Evolutionary conservation across 2,329 filamentous ascomycete genomes (phyloP), one percentile per base, ranked within the genome.

Genomic region (Sclerotinia minor): DNA sequence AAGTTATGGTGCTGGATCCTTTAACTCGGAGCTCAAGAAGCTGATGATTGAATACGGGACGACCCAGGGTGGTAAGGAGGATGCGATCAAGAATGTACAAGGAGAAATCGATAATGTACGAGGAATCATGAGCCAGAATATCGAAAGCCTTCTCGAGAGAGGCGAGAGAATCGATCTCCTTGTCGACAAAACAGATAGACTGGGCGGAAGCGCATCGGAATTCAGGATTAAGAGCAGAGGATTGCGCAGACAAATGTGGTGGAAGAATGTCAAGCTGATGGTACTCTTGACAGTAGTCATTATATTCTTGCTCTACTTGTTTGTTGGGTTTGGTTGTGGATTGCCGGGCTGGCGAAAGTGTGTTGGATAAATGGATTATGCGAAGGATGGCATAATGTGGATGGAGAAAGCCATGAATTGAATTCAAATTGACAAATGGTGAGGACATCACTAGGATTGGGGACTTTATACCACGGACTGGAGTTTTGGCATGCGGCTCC

Each of bases 181-280:
- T 57, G 94, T 99, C 29, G 94, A 98, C 79, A 97, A 99, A 87
- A 99, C 96, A 60, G 94, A 97, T 78, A 84, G 93, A 54, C 80
- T 99, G 50, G 95, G 94, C 19, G 92, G 92, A 38, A 95, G 88
- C 78, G 93, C 95, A 65, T 84, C 89, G 74, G 95, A 99, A 78
- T 99, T 99, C 77, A 84, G 95, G 64, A 89, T 98, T 24, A 85
- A 94, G 73, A 96, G 91, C 78, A 83, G 93, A 35, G 93, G 92
- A 0, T 79, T 99, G 74, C 91, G 95, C 81, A 86, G 96, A 77
- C 86, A 90, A 80, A 98, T 99, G 95, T 99, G 95, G 95, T 98
- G 67, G 94, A 98, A 98, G 88, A 98, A 99, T 79, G 86, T 96
- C 57, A 96, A 96, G 82, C 81, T 99, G 73, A 97, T 98, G 93